A percentile compares a stretch with the other conserved stretches of the same genome.
Evolutionary conservation across 2,329 filamentous ascomycete genomes (phyloP).

Genomic region (Fusarium stilboides): DNA sequence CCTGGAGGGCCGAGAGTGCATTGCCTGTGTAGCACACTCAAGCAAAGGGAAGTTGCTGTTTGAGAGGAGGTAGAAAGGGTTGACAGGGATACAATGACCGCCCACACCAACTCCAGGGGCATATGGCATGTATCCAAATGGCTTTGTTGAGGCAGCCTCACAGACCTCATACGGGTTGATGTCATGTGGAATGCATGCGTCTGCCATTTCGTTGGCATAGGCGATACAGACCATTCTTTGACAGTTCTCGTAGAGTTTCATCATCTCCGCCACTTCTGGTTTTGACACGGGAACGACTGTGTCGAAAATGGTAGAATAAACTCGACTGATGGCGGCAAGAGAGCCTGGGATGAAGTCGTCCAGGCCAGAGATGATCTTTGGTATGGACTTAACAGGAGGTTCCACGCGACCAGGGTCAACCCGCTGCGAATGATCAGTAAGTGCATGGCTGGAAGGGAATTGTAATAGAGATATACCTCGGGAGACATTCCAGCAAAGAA

Average conservation of each 20-base stretch:
- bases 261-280: constrained; percentile 70
- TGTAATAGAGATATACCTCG: constrained; percentile 38
- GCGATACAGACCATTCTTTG: constrained; percentile 69
- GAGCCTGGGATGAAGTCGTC: constrained; percentile 62
- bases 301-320: constrained; percentile 64
- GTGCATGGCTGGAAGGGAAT: rapidly evolving
- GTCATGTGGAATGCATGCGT: constrained; percentile 60
- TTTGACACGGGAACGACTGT: constrained; percentile 62
- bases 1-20: constrained; percentile 58
- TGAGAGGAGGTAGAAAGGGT: constrained; percentile 66
- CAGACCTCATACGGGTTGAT: constrained; percentile 67
- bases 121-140: constrained; percentile 66
- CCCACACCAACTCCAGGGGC: constrained; percentile 65
- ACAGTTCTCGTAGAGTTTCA: constrained; percentile 70
- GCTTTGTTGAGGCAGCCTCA: constrained; percentile 63
- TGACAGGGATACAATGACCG: constrained; percentile 70
- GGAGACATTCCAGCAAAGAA: constrained; percentile 66
- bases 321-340: constrained; percentile 56
- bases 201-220: constrained; percentile 69
- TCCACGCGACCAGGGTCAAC: constrained; percentile 65
- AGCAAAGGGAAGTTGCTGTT: constrained; percentile 64
- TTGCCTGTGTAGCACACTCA: constrained; percentile 58
- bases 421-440: constrained; percentile 51
- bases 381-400: constrained; percentile 60
- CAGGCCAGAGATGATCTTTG: constrained; percentile 68